Evolutionary conservation across 202 grass and related monocot species (phyloP), one percentile per base, ranked within the genome.

Genomic region (Elaeis oleifera): DNA sequence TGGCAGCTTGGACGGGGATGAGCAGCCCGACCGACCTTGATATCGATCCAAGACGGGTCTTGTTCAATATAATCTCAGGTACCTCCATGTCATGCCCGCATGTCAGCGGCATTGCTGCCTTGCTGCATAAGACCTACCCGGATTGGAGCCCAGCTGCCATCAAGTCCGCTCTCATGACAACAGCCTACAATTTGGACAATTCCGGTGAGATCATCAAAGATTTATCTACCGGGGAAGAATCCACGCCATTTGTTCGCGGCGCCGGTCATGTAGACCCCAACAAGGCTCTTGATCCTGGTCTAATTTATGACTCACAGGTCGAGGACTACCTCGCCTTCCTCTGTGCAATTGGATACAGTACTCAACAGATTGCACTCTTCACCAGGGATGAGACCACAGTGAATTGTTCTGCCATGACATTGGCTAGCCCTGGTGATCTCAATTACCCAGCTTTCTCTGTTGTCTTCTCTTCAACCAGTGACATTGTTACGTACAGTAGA

Each of bases 111-210:
- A 3, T 84, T 57, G 76, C 81, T 0, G 76, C 72, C 15, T 21
- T 80, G 25, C 76, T 80, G 49, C 55, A 54, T 51, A 15, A 22
- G 15, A 73, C 58, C 6, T 44, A 23, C 2, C 63, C 72, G 0
- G 58, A 48, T 1, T 85, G 81, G 81, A 85, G 63, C 58, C 76
- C 82, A 0, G 72, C 82, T 1, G 61, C 61, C n/a, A 72, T 79
- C 67, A 79, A 72, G 61, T 84, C 81, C 2, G 76, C 80, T 2
- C 16, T 77, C 13, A 83, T 77, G 70, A 83, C 74, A 7, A 83
- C 70, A 4, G 74, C 74, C 1, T 78, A 70, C 49, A 74, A 65
- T 51, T 2, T 60, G 18, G 74, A 83, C 69, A 56, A 31, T 18
- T 17, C 70, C 18, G 70, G 74, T 3, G 50, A 48, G 16, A 17